These are phyloP conservation scores for Penicillium atrosanguineum DNA, from an alignment of 495 filamentous ascomycete species.

Conservation along the genomic window DNA sequence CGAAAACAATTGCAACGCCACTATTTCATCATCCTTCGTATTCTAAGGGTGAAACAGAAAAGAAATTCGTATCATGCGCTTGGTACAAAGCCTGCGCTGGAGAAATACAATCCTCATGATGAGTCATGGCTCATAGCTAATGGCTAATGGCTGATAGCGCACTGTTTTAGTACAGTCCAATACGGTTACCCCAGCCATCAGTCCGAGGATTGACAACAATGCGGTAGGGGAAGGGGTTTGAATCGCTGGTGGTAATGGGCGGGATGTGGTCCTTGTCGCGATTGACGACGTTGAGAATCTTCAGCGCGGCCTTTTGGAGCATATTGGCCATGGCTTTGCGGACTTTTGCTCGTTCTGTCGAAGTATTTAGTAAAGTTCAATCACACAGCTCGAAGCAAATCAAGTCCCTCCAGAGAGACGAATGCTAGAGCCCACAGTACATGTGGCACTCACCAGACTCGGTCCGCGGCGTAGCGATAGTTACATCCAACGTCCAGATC, in stretches of 20 bases:
- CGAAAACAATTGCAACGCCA: background rate
- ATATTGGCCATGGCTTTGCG: conserved; percentile 83
- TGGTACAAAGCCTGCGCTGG: background rate
- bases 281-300: conserved; percentile 83
- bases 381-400: background rate
- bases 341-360: conserved; percentile 76
- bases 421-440: background rate
- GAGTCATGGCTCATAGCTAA: background rate
- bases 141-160: background rate
- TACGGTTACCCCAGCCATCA: conserved; percentile 76
- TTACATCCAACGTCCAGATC: conserved; percentile 89
- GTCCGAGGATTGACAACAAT: conserved; percentile 80
- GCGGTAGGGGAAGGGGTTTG: conserved; percentile 92
- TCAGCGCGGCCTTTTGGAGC: conserved; percentile 79
- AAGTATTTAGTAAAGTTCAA: conserved; percentile 5
- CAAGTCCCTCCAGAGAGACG: background rate
- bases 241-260: conserved; percentile 88
- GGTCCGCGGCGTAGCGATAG: conserved; percentile 81
- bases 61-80: background rate
- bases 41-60: background rate
- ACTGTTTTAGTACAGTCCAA: conserved; percentile 65
- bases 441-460: conserved; percentile 65
- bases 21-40: background rate
- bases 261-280: conserved; percentile 93
- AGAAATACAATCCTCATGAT: background rate